Percentiles rank a stretch among this genome's conserved stretches.
Conservation (phyloP, 2,329 filamentous ascomycete genomes). For the Emergomyces orientalis region DNA sequence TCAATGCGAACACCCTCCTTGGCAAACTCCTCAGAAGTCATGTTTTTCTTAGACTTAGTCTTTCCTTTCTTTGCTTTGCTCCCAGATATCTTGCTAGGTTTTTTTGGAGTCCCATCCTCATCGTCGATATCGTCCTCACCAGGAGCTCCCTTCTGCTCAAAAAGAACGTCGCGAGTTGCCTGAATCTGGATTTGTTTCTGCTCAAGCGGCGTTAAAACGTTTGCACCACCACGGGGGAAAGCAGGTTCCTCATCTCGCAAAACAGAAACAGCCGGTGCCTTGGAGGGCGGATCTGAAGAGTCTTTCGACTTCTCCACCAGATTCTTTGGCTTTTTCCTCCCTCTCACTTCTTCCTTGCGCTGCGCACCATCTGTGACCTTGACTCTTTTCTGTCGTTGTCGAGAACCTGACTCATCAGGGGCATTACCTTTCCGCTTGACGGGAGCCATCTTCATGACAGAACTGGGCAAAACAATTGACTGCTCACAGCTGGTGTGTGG, state of each 20-base stretch:
- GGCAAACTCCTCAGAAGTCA: conserved; percentile 41
- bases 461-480: conserved; percentile 4
- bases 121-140: conserved; percentile 21
- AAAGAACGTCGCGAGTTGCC: conserved; percentile 82
- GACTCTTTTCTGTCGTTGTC: conserved; percentile 34
- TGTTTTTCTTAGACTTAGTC: conserved; percentile 46
- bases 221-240: conserved; percentile 87
- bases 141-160: conserved; percentile 63
- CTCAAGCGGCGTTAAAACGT: conserved; percentile 82
- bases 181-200: conserved; percentile 94
- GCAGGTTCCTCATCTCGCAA: conserved; percentile 71
- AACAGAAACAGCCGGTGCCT: conserved; percentile 31
- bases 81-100: conserved; percentile 33
- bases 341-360: conserved; percentile 29
- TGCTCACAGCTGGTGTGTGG: background rate
- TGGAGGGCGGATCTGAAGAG: conserved; percentile 9
- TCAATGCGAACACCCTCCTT: conserved; percentile 62
- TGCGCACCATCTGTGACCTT: conserved; percentile 30
- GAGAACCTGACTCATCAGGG: conserved; percentile 28
- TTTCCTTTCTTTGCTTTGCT: conserved; percentile 34
- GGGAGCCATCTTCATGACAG: conserved; percentile 32
- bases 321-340: conserved; percentile 21
- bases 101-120: conserved; percentile 21
- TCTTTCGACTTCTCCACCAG: conserved; percentile 16
- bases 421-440: conserved; percentile 39